Evolutionary conservation across 2,329 filamentous ascomycete genomes (phyloP).

Genomic region (Aspergillus sp.): DNA sequence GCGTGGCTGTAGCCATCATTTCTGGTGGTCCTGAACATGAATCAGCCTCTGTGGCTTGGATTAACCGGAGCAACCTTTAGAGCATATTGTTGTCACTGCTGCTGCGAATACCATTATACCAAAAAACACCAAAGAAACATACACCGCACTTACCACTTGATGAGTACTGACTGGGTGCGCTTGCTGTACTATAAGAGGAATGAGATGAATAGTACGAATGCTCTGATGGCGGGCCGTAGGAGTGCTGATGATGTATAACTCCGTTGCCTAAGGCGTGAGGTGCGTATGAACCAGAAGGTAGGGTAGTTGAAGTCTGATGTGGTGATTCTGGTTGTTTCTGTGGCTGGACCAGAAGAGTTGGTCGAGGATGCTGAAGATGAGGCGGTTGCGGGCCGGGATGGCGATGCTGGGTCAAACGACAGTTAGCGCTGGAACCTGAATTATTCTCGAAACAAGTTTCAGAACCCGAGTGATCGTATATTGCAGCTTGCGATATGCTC

Average conservation of each 20-base stretch:
- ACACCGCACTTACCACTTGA: conserved; percentile 70
- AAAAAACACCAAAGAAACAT: not conserved
- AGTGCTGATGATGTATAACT: conserved; percentile 54
- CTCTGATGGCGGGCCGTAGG: conserved; percentile 73
- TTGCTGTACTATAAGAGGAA: conserved; percentile 79
- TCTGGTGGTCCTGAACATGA: conserved; percentile 70
- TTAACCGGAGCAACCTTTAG: not conserved
- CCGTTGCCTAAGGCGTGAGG: conserved; percentile 40
- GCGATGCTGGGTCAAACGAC: conserved; percentile 10
- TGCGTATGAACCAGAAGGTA: conserved; percentile 36
- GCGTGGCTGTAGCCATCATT: conserved; percentile 65
- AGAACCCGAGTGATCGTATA: too few species aligned
- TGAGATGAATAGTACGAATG: conserved; percentile 75
- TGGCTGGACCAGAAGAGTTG: conserved; percentile 30
- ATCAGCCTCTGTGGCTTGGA: conserved; percentile 53
- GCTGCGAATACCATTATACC: not conserved
- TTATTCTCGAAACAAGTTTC: too few species aligned
- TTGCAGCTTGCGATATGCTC: not conserved
- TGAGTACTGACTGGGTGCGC: conserved; percentile 79
- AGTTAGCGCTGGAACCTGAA: not conserved
- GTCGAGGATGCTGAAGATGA: conserved; percentile 35
- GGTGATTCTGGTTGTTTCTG: conserved; percentile 59
- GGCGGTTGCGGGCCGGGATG: conserved; percentile 35
- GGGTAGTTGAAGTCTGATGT: conserved; percentile 56
- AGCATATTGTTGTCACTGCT: too few species aligned